Evolutionary conservation across 805 yeast species (phyloP), one percentile per base, ranked within the genome.

Genomic region (Priceomyces haplophilus): DNA sequence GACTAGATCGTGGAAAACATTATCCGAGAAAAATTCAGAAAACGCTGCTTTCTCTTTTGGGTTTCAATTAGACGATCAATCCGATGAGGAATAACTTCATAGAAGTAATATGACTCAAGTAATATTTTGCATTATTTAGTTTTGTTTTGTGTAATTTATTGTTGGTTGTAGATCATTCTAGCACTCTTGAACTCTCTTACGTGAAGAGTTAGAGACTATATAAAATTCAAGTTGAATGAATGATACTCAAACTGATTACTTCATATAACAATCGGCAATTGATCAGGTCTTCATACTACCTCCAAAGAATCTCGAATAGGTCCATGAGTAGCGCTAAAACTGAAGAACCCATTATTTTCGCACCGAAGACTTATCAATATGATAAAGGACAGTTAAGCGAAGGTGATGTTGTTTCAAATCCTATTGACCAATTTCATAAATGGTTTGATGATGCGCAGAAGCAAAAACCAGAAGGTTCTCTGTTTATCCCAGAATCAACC

Each of bases 301-400:
- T 27, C 15, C 31, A 27, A 27, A 27, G 15, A 27, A 27, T 5
- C n/a, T 12, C 31, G 12, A 7, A 18, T 16, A 17, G 37, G 12
- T 8, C 37, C 13, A 40, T 40, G 43, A 27, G 39, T 8, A 33
- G 20, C 16, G 29, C 39, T 39, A 46, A 34, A 16, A 43, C 53
- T n/a, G 55, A 56, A 38, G 46, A 51, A 10, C 72, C 72, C 11
- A 53, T 70, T 40, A 62, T 73, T 54, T 82, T 88, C 64, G 96
- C 96, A 2, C 96, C 96, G 17, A 78, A 83, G 54, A 87, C 96
- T 0, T 85, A 87, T 53, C 97, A 90, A 62, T 90, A 90, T 64
- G 82, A 82, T 44, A 84, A 85, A 58, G 78, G 70, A 34, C 72
- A 78, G 12, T 64, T 89, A 43, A 72, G 75, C 38, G 82, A 77